Evolutionary conservation across 352 stramenopile genomes (phyloP).

Genomic region (Plasmopara halstedii): DNA sequence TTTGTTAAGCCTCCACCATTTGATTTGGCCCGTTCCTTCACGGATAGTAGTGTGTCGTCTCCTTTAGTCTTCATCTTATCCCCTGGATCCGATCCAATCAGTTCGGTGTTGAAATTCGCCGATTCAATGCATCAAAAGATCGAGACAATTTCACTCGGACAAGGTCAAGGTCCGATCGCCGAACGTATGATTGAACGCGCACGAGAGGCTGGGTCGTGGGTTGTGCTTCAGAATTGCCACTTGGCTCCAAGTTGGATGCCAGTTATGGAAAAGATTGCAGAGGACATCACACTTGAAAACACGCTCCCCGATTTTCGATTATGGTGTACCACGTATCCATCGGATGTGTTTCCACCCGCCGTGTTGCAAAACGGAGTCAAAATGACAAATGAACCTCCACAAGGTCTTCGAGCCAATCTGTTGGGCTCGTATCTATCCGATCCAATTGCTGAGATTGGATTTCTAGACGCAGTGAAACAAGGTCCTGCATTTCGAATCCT

Average conservation of each 20-base stretch:
- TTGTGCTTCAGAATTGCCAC: constrained; percentile 90
- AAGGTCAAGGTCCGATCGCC: constrained; percentile 88
- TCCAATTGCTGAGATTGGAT: constrained; percentile 84
- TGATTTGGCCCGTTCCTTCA: constrained; percentile 82
- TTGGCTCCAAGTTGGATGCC: constrained; percentile 90
- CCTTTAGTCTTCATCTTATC: constrained; percentile 91
- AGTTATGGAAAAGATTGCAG: constrained; percentile 88
- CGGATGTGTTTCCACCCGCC: constrained; percentile 88
- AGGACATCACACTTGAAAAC: constrained; percentile 74
- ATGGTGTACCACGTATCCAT: constrained; percentile 94
- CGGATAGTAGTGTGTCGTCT: constrained; percentile 77
- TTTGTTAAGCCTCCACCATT: constrained; percentile 90
- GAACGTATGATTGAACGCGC: constrained; percentile 84
- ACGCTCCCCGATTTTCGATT: constrained; percentile 86
- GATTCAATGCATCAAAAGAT: constrained; percentile 66
- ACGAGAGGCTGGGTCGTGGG: constrained; percentile 78
- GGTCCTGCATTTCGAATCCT: constrained; percentile 80
- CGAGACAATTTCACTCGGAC: constrained; percentile 88
- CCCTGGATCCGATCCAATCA: constrained; percentile 88
- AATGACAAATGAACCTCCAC: constrained; percentile 93
- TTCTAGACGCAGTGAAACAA: constrained; percentile 79
- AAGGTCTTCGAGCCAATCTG: constrained; percentile 88
- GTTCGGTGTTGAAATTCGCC: constrained; percentile 85
- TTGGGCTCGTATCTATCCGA: constrained; percentile 89
- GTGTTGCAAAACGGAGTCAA: constrained; percentile 96